These are phyloP conservation scores for Yamadazyma dushanensis DNA, from an alignment of 1,139 yeast genomes.

Conservation along the genomic window DNA sequence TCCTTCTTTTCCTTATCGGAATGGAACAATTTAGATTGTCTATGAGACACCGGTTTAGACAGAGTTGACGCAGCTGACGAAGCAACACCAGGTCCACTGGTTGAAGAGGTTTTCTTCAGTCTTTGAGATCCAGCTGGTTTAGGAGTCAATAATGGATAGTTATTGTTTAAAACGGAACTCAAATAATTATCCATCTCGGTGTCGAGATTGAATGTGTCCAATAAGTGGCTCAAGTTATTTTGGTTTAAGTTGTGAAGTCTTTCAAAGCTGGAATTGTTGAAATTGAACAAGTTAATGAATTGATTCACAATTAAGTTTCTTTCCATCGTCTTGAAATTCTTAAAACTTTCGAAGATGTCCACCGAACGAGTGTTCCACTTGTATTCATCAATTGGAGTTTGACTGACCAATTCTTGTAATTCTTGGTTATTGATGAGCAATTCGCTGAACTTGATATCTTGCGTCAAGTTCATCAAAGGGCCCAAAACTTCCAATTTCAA, in stretches of 20 bases:
- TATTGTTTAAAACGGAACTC: conserved; percentile 29
- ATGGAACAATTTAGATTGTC: conserved; percentile 14
- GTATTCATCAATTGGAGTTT: conserved; percentile 34
- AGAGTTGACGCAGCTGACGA: conserved; percentile 1
- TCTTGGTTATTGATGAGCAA: conserved; percentile 43
- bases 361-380: conserved; percentile 82
- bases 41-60: conserved; percentile 6
- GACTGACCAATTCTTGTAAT: conserved; percentile 33
- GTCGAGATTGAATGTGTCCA: conserved; percentile 44
- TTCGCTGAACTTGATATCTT: conserved; percentile 52
- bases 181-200: conserved; percentile 42
- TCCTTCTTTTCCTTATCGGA: conserved; percentile 19
- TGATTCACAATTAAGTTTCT: conserved; percentile 67
- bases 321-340: conserved; percentile 68
- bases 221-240: conserved; percentile 61
- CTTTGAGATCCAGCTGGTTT: not conserved
- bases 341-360: conserved; percentile 72
- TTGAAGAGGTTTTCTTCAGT: too few relatives aligned
- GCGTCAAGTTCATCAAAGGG: conserved; percentile 53
- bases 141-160: conserved; percentile 15
- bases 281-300: conserved; percentile 69
- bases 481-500: conserved; percentile 57
- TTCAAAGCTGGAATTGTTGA: conserved; percentile 45
- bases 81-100: not conserved
- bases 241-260: conserved; percentile 50